Base-by-base conservation (phyloP, 495 filamentous ascomycete genomes). In the Rostrohypoxylon terebratum region DNA sequence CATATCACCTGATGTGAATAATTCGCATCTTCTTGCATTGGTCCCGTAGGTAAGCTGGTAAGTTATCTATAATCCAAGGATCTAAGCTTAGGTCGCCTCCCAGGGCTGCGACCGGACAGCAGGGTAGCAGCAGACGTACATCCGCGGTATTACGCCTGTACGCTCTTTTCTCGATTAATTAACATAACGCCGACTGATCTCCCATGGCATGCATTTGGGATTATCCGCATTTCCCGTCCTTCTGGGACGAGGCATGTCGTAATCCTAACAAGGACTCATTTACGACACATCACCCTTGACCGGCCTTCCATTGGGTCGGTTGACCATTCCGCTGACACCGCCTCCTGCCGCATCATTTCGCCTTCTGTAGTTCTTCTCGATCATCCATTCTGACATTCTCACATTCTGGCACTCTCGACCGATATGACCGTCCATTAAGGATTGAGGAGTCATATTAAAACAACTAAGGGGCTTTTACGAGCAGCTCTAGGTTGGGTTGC, bases 1-100 rank as follows among this genome's bases (percentile, higher is more conserved):
- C 75, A 72, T 72, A 74, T 71, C 68, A 77, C 72, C 72, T 65
- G 68, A 71, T 76, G 71, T 68, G 68, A 68, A 68, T 45, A 63
- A 67, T 68, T 71, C 71, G 68, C 66, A 71, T 65, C 68, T 68
- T 63, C 63, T 44, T 71, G 64, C 64, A 74, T 69, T 11, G 42
- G n/a, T 36, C 28, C 51, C 31, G 51, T 55, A 55, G 28, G 51
- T n/a, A 47, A 65, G 63, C 31, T 59, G 28, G 51, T n/a, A 47
- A 65, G 63, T 38, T 59, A 36, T 51, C 63, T 34, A 58, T 59
- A 73, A 75, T 61, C 64, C 61, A 77, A 66, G 66, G 66, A 77
- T 77, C 73, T 77, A 28, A 61, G 20, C 65, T 62, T 54, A 59
- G 20, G 65, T 62, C 58, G 68, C 42, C 50, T 68, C 63, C 61